Percentiles rank a stretch among this genome's conserved stretches.
These are phyloP conservation scores for Populus tomentosa DNA, from an alignment of 441 rosid genomes.

Conservation along the genomic window DNA sequence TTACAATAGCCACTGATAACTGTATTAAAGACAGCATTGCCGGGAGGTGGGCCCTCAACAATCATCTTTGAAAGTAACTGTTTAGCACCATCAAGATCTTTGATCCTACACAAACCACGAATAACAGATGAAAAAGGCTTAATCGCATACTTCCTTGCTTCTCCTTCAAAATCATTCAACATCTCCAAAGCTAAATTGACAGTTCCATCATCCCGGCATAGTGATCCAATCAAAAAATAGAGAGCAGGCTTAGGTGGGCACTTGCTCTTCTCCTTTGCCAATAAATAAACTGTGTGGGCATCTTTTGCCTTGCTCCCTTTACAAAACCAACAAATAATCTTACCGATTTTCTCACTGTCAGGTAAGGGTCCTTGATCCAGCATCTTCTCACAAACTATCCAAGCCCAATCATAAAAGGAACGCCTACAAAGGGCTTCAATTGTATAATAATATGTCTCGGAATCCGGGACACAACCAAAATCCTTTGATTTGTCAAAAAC, in stretches of 20 bases:
- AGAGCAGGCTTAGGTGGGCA: conserved; percentile 40
- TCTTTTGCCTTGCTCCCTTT: conserved; percentile 51
- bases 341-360: conserved; percentile 45
- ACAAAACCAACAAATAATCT: conserved; percentile 65
- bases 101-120: conserved; percentile 58
- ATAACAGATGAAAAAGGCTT: conserved; percentile 69
- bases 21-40: conserved; percentile 68
- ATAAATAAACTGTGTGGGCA: conserved; percentile 49
- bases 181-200: conserved; percentile 53
- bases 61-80: conserved; percentile 62
- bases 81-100: conserved; percentile 56
- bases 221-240: conserved; percentile 45
- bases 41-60: conserved; percentile 71
- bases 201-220: conserved; percentile 54
- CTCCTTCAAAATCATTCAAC: conserved; percentile 47
- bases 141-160: conserved; percentile 45
- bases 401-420: conserved; percentile 50
- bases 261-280: conserved; percentile 47
- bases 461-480: conserved; percentile 50
- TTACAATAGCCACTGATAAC: conserved; percentile 53
- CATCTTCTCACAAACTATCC: conserved; percentile 68
- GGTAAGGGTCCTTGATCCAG: conserved; percentile 48
- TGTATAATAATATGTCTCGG: conserved; percentile 57
- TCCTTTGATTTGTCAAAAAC: conserved; percentile 59
- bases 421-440: conserved; percentile 64